phyloP scores from a whole-genome alignment of 1,284 basidiomycete species.

The Pseudozyma thailandica region DNA sequence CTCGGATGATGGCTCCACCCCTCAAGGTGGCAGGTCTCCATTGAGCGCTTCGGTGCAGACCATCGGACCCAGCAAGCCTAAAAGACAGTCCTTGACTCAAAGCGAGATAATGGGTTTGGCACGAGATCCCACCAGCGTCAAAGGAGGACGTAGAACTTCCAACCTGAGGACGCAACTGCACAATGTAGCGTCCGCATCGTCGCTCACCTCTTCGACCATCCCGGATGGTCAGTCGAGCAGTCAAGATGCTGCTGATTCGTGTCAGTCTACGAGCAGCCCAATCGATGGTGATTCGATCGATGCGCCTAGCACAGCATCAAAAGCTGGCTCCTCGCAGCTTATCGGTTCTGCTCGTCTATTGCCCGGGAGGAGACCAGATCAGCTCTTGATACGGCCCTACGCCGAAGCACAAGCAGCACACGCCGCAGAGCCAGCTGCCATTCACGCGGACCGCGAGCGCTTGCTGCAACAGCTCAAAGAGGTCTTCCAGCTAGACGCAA shows the following conservation, averaged over 20 bases:
- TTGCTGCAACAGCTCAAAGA: conserved; percentile 41
- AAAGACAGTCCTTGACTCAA: conserved; percentile 26
- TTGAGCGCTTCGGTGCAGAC: conserved; percentile 38
- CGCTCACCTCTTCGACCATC: conserved; percentile 6
- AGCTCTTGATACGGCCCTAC: conserved; percentile 31
- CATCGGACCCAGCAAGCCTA: conserved; percentile 22
- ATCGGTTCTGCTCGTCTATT: conserved; percentile 3
- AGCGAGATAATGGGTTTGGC: conserved; percentile 30
- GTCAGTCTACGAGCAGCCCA: conserved; percentile 4
- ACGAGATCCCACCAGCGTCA: conserved; percentile 9
- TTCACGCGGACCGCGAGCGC: conserved; percentile 15
- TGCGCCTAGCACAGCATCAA: not conserved
- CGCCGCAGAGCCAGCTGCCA: not conserved
- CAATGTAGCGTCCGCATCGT: conserved; percentile 16
- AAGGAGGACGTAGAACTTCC: conserved; percentile 5
- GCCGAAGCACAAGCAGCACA: conserved; percentile 4
- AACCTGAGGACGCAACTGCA: conserved; percentile 31
- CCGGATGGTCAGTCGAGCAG: not conserved
- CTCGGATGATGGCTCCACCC: conserved; percentile 34
- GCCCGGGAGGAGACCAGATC: not conserved
- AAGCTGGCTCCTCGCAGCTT: not conserved
- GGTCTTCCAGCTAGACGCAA: conserved; percentile 40
- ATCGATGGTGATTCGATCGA: conserved; percentile 7
- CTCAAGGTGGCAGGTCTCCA: conserved; percentile 46
- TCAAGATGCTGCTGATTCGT: not conserved